A percentile compares a stretch with the other conserved stretches of the same genome.
phyloP scores from a whole-genome alignment of 2,329 filamentous ascomycete genomes.

The Juglanconis juglandina region DNA sequence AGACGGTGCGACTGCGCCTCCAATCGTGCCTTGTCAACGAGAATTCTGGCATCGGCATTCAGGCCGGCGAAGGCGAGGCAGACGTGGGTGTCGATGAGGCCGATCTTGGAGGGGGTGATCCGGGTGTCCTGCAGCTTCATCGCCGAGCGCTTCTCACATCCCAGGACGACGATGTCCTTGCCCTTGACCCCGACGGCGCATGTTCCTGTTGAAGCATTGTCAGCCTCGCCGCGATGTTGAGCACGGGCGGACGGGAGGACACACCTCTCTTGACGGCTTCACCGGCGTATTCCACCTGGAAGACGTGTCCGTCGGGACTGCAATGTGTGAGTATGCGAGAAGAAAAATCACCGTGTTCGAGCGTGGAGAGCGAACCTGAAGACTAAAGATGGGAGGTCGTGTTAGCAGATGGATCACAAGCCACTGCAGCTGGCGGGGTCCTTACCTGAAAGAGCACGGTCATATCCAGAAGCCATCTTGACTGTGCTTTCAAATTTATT shows the following conservation, averaged over 20 bases:
- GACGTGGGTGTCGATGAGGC: slow-evolving; percentile 90
- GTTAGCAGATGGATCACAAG: slow-evolving; percentile 38
- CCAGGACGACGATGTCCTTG: slow-evolving; percentile 86
- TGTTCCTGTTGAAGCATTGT: slow-evolving; percentile 60
- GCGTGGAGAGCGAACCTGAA: slow-evolving; percentile 66
- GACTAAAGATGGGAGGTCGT: slow-evolving; percentile 51
- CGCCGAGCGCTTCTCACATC: slow-evolving; percentile 96
- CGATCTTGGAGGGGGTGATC: slow-evolving; percentile 98
- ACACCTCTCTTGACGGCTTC: slow-evolving; percentile 97
- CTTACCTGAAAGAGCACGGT: slow-evolving; percentile 97
- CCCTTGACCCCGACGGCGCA: slow-evolving; percentile 98
- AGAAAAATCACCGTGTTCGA: neutral
- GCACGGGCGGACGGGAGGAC: slow-evolving; percentile 18
- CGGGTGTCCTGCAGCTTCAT: slow-evolving; percentile 99
- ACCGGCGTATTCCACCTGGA: slow-evolving; percentile 98
- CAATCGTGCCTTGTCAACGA: slow-evolving; percentile 95
- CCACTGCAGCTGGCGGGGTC: slow-evolving; percentile 19
- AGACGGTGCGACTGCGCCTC: slow-evolving; percentile 97
- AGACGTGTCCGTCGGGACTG: slow-evolving; percentile 98
- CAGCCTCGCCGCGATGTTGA: neutral
- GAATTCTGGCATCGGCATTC: slow-evolving; percentile 95
- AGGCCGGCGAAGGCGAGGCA: slow-evolving; percentile 95
- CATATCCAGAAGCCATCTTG: slow-evolving; percentile 87
- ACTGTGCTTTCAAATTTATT: slow-evolving; percentile 2
- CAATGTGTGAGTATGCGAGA: slow-evolving; percentile 9